Evolutionary conservation across 208 protist genomes (phyloP), one percentile per base, ranked within the genome.

Genomic region (Trypanosoma caninum): DNA sequence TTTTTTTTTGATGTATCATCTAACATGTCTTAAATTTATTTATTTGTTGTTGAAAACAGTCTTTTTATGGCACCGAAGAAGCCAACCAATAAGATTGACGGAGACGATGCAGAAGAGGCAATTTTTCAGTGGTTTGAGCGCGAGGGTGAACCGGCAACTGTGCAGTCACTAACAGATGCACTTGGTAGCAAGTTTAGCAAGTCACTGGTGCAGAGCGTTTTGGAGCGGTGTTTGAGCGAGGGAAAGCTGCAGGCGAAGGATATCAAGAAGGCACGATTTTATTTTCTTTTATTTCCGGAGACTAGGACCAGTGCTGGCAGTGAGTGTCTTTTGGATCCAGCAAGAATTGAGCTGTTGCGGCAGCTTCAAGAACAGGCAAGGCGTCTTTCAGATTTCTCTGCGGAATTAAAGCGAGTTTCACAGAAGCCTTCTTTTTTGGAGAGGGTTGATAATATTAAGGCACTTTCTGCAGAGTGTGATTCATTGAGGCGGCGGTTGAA

Each of bases 111-210:
- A 1, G 60, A 74, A 10, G 67, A 80, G 41, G 82, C 74, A 2
- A 76, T 90, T 31, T 31, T 82, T 33, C 77, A 80, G 22, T 95
- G 89, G 86, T 93, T 95, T 73, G 76, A 91, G 67, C 73, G 65
- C n/a, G 71, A 88, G 46, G 88, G 91, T 53, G 85, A 84, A 51
- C 89, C 89, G 0, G 85, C 74, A 20, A 95, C 89, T 0, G 67
- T 78, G 20, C 84, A 91, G 71, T 89, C 70, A 27, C 65, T 95
- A 31, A 89, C 86, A 18, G 85, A 95, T 56, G 84, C 89, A 4
- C 69, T 95, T 25, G 89, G 89, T 23, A 95, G 89, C 44, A 80
- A 80, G 25, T 76, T 90, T 27, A 34, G 74, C n/a, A 95, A 95
- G 52, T 10, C 80, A 25, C 52, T 88, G 7, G 61, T 93, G 3